phyloP scores from a whole-genome alignment of 345 rosid genomes.

The Draba incana region DNA sequence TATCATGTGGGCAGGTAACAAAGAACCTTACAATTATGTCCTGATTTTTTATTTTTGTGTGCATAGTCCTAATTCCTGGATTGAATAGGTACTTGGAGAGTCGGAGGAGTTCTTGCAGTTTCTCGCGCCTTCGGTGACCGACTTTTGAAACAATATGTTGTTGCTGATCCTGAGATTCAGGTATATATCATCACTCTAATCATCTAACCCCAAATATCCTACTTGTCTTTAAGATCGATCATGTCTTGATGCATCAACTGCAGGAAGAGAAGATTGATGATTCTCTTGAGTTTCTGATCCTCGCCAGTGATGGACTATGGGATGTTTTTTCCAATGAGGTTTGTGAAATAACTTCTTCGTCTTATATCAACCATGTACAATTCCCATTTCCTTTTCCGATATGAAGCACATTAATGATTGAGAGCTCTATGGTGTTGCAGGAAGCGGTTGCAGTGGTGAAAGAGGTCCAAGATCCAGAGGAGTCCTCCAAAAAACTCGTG shows the following conservation, averaged over 20 bases:
- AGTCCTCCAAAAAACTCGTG: constrained; percentile 78
- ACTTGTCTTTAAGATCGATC: background rate
- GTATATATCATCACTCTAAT: constrained; percentile 39
- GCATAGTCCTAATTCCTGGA: constrained; percentile 4
- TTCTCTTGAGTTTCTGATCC: constrained; percentile 97
- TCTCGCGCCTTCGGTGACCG: constrained; percentile 99
- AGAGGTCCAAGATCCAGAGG: constrained; percentile 82
- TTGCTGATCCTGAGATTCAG: constrained; percentile 99
- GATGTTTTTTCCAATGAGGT: constrained; percentile 99
- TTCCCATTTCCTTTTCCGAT: background rate
- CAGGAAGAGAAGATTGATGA: constrained; percentile 94
- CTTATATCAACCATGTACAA: background rate
- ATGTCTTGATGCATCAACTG: constrained; percentile 28
- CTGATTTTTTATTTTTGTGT: background rate
- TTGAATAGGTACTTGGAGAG: constrained; percentile 94
- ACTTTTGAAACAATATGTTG: constrained; percentile 93
- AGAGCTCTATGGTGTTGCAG: constrained; percentile 41
- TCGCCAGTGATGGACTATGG: constrained; percentile 99
- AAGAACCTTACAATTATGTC: constrained; percentile 12
- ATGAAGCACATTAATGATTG: background rate
- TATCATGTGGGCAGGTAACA: constrained; percentile 98
- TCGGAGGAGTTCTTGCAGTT: constrained; percentile 99
- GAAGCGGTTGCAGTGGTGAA: constrained; percentile 88
- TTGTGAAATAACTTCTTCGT: background rate
- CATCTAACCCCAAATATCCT: background rate